Conservation (phyloP, 2,329 filamentous ascomycete genomes). For the Penicillium palitans region DNA sequence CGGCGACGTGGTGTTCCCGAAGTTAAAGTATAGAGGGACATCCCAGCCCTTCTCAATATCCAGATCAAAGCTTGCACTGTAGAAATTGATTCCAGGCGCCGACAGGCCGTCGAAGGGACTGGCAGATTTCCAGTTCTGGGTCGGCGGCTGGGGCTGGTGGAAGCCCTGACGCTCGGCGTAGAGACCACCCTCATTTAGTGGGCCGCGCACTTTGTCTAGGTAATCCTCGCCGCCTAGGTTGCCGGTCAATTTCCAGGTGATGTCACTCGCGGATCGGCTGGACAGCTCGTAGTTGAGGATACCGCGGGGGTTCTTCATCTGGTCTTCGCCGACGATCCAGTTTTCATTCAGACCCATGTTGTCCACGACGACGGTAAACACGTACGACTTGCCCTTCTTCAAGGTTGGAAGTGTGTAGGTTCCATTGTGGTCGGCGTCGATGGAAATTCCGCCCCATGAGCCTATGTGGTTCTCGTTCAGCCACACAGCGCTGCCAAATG, state of each 20-base stretch:
- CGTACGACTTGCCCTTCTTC: slow-evolving; percentile 53
- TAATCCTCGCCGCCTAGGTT: slow-evolving; percentile 60
- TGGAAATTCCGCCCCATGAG: slow-evolving; percentile 61
- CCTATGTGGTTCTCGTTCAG: slow-evolving; percentile 64
- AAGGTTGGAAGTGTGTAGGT: slow-evolving; percentile 60
- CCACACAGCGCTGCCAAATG: slow-evolving; percentile 68
- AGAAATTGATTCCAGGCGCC: slow-evolving; percentile 54
- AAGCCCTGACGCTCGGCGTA: slow-evolving; percentile 58
- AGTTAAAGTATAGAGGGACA: slow-evolving; percentile 56
- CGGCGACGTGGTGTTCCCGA: slow-evolving; percentile 52
- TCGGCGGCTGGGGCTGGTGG: slow-evolving; percentile 54
- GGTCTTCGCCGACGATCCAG: slow-evolving; percentile 59
- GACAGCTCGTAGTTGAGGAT: slow-evolving; percentile 50
- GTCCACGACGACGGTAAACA: slow-evolving; percentile 70
- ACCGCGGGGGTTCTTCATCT: slow-evolving; percentile 60
- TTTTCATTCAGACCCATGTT: slow-evolving; percentile 71
- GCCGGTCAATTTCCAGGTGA: slow-evolving; percentile 60
- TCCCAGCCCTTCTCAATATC: slow-evolving; percentile 55
- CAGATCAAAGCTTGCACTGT: slow-evolving; percentile 53
- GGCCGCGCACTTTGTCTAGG: slow-evolving; percentile 52
- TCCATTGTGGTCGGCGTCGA: slow-evolving; percentile 51
- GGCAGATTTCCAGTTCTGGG: slow-evolving; percentile 33
- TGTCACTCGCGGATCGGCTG: slow-evolving; percentile 35
- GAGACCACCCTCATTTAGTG: slow-evolving; percentile 59
- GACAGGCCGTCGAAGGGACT: slow-evolving; percentile 46